phyloP scores from a whole-genome alignment of 1,284 basidiomycete genomes.

The Gomphus sp. region DNA sequence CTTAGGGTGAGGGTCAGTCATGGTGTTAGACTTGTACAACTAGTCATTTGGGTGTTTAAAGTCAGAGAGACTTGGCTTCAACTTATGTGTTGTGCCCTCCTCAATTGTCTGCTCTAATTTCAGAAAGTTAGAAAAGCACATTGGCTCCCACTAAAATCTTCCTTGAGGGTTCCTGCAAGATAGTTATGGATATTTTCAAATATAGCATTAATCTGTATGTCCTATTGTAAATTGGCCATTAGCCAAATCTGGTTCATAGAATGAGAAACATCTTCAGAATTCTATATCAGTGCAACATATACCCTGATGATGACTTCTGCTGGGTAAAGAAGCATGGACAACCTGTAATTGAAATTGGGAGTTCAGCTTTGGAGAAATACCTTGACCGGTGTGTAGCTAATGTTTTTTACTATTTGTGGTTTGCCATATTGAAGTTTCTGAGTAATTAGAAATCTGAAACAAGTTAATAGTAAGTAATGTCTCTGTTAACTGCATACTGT shows the following conservation, averaged over 20 bases:
- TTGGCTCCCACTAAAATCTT: constrained; percentile 43
- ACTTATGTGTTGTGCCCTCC: too few species aligned
- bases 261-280: constrained; percentile 46
- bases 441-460: constrained; percentile 66
- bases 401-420: background rate
- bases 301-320: constrained; percentile 97
- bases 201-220: constrained; percentile 91
- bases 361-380: constrained; percentile 88
- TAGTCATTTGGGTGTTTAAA: too few species aligned
- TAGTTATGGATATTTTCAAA: constrained; percentile 99
- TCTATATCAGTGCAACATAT: constrained; percentile 94
- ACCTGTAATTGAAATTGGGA: constrained; percentile 90
- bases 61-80: too few species aligned
- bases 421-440: background rate
- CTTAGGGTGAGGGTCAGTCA: too few species aligned
- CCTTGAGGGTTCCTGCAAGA: constrained; percentile 88
- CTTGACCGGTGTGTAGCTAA: constrained; percentile 54
- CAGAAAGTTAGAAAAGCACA: too few species aligned
- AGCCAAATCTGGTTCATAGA: background rate
- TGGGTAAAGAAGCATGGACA: constrained; percentile 99
- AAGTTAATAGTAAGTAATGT: constrained; percentile 71
- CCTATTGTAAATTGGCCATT: background rate
- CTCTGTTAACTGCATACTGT: background rate
- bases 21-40: too few species aligned
- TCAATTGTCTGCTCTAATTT: too few species aligned